Conservation (phyloP, 768 basidiomycete species). For the Gloeostereum incarnatum region DNA sequence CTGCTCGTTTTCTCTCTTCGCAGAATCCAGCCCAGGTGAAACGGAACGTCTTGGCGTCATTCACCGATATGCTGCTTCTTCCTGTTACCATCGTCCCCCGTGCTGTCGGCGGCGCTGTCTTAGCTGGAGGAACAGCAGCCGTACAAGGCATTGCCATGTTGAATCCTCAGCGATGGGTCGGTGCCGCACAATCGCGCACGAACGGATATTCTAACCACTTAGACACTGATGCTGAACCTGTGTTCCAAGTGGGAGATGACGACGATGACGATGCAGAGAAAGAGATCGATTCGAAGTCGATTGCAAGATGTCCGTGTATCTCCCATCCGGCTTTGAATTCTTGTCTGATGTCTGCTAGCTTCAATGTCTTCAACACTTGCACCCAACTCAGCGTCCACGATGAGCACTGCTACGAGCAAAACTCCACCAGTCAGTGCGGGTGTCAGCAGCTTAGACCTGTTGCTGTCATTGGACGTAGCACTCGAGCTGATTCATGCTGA, state of each 20-base stretch:
- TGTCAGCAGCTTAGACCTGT: conserved; percentile 57
- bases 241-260: conserved; percentile 43
- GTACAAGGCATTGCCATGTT: conserved; percentile 84
- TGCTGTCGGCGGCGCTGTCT: conserved; percentile 56
- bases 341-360: neutral
- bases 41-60: conserved; percentile 85
- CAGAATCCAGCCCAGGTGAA: conserved; percentile 90
- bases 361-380: neutral
- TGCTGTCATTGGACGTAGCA: conserved; percentile 87
- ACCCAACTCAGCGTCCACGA: neutral
- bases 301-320: neutral
- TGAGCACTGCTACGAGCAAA: neutral
- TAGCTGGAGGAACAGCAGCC: conserved; percentile 67
- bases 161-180: conserved; percentile 82
- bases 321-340: neutral
- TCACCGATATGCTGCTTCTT: conserved; percentile 80
- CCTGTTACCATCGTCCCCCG: conserved; percentile 96
- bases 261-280: conserved; percentile 24
- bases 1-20: conserved; percentile 66
- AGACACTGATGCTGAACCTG: conserved; percentile 27
- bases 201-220: conserved; percentile 26
- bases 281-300: neutral
- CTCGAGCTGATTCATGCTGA: conserved; percentile 90
- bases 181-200: conserved; percentile 17
- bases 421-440: neutral